Evolutionary conservation across 2,329 filamentous ascomycete species (phyloP), one percentile per base, ranked within the genome.

Genomic region (Aureobasidium lini): DNA sequence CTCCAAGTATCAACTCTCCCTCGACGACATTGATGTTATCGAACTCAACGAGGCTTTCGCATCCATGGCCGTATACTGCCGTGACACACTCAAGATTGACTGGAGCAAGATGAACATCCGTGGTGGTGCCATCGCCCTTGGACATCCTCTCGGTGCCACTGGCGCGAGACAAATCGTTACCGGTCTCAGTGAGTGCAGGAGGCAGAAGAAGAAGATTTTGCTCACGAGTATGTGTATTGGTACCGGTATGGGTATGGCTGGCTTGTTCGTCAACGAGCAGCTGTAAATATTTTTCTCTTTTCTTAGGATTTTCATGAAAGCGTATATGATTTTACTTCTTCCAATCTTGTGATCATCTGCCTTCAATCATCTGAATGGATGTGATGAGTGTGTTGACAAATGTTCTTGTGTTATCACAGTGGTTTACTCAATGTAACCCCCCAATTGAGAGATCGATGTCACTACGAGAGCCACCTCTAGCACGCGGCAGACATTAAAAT

Each of bases 41-140:
- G 94, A 97, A 81, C 77, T 99, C 71, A 99, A 99, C 79, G 94
- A 99, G 81, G 94, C 94, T 1, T 99, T 99, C 69, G 93, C 92
- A 23, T 94, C 89, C 56, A 97, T 97, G 94, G 92, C 90, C 1
- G 92, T 96, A 32, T 97, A 96, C 82, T 96, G 91, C 76, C 61
- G 61, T 10, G 73, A 79, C 61, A 76, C 71, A 65, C 80, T 94
- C 53, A 83, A 83, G 64, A 77, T 93, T 53, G 85, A 89, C 70
- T 83, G 81, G 74, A 74, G 81, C 68, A 93, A 91, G 83, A 83
- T 94, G 81, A 94, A 94, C 77, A 82, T 86, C 29, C 81, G 88
- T 62, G 89, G 89, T 66, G 89, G 89, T 64, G 89, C 89, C 64
- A 93, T 94, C 70, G 89, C 89, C 3, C 80, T 94, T 0, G 89